Evolutionary conservation across 805 yeast species (phyloP).

Genomic region (Blastobotrys attinorum): DNA sequence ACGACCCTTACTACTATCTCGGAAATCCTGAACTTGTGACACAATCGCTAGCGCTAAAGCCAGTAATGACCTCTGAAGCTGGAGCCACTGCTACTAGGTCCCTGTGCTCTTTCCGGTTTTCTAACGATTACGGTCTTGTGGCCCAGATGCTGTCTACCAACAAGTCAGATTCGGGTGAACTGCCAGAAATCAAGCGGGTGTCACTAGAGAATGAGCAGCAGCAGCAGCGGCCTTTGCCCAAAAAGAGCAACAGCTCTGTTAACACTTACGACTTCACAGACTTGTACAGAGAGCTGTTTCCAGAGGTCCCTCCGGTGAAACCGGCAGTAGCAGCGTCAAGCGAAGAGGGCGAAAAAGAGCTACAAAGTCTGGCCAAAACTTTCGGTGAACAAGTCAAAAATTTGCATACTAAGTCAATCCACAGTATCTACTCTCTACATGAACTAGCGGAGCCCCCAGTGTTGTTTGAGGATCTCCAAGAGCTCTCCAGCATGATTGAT

Average conservation of each 20-base stretch:
- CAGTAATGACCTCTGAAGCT: slow-evolving; percentile 1
- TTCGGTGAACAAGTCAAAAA: background rate
- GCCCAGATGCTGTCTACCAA: slow-evolving; percentile 9
- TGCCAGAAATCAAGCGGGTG: background rate
- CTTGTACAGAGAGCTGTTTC: slow-evolving; percentile 5
- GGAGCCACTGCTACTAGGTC: slow-evolving; percentile 3
- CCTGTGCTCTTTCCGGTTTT: slow-evolving; percentile 5
- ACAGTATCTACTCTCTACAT: background rate
- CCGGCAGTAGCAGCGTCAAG: background rate
- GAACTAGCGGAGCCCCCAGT: slow-evolving; percentile 3
- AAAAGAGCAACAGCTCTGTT: background rate
- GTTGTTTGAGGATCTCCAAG: slow-evolving; percentile 5
- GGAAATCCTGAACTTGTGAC: slow-evolving; percentile 7
- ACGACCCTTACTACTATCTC: slow-evolving; percentile 30
- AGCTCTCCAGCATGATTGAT: slow-evolving; percentile 8
- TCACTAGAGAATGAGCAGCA: background rate
- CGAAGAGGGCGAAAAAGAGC: background rate
- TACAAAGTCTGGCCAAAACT: background rate
- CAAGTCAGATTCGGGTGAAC: background rate
- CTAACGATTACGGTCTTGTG: slow-evolving; percentile 7
- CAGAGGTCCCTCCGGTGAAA: background rate
- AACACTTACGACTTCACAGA: slow-evolving; percentile 7
- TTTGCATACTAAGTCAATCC: background rate
- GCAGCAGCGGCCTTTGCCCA: background rate
- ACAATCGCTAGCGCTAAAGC: slow-evolving; percentile 6